Evolutionary conservation across 177 flowering plant genomes (phyloP), one percentile per base, ranked within the genome.

Genomic region (Vitis hybrid): DNA sequence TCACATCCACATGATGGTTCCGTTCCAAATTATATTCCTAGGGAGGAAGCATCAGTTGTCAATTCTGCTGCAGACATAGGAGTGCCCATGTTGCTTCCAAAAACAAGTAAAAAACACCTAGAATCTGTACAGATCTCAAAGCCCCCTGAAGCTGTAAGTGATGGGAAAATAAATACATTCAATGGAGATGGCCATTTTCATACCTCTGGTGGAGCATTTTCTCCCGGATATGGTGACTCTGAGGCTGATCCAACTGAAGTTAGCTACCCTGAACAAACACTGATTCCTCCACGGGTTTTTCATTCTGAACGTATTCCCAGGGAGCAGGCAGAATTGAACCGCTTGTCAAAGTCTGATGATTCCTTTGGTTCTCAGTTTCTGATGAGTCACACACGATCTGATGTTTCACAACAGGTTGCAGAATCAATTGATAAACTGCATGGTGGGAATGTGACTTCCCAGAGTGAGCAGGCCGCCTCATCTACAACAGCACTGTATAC

Each of bases 261-360:
- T 64, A 60, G 73, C 56, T 73, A 80, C 73, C 63, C 50, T 60
- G 90, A 90, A 64, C 80, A 84, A 9, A 77, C 86, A 68, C 67
- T 75, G 30, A 70, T 79, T 71, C 84, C 85, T 70, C 89, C 74
- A 51, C 75, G 89, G 65, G 79, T 77, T 58, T 90, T 80, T 76
- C 77, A 65, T 56, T 90, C 92, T 58, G 91, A 86, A 78, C 79
- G 84, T 73, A 79, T 87, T 74, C 89, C 87, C 9, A 70, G 87
- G 50, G 87, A 85, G 77, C 90, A 84, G 81, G 78, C 77, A 46
- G 90, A 78, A 64, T 66, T 74, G 50, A 85, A 77, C 69, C 83
- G 94, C 63, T 74, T 85, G 63, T 83, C 94, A 24, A 90, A 90
- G 70, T 90, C 94, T 56, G 89, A 90, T 80, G 90, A 90, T 77